These are phyloP conservation scores for Jasminum sambac DNA, from an alignment of 257 asterid species.

Conservation along the genomic window DNA sequence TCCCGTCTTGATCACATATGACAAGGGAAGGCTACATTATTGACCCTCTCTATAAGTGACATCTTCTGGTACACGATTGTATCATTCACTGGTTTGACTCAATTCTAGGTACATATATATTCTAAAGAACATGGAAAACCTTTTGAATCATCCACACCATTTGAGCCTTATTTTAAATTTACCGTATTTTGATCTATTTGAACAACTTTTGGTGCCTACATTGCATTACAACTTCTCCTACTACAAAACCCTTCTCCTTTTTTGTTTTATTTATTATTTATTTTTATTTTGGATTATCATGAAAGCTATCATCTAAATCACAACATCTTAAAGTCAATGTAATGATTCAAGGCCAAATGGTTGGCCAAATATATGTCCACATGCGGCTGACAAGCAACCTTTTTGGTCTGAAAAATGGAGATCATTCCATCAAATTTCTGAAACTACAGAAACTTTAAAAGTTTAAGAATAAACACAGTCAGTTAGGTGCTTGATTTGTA, in stretches of 20 bases:
- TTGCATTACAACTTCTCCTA: background rate
- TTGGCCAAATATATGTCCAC: background rate
- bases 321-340: background rate
- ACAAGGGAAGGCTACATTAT: background rate
- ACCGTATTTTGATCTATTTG: background rate
- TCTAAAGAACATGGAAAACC: background rate
- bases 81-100: background rate
- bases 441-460: background rate
- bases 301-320: background rate
- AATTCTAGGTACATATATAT: background rate
- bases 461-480: background rate
- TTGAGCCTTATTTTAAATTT: background rate
- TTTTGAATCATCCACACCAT: background rate
- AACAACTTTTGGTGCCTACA: background rate
- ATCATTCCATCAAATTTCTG: background rate
- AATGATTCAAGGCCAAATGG: background rate
- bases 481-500: constrained; percentile 1
- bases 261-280: background rate
- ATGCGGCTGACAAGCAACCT: background rate
- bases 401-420: background rate
- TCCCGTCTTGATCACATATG: background rate
- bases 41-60: background rate
- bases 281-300: background rate
- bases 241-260: background rate
- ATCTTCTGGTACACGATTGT: background rate